These are phyloP conservation scores for Stagonosporopsis vannaccii DNA, from an alignment of 2,329 filamentous ascomycete species.

Conservation along the genomic window DNA sequence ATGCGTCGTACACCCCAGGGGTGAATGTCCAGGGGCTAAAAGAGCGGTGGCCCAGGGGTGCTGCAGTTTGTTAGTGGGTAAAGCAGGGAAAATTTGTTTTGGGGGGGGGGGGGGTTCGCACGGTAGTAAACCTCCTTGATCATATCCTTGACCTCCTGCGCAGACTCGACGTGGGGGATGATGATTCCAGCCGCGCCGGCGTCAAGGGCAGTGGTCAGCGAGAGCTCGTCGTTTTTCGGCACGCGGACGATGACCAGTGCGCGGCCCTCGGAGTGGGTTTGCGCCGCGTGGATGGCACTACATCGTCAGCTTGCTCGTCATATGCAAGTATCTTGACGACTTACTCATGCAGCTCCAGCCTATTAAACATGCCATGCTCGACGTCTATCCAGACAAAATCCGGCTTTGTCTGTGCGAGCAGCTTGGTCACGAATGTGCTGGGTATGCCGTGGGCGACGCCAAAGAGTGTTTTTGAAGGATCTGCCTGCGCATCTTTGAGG, in stretches of 20 bases:
- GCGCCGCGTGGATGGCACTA: slow-evolving; percentile 36
- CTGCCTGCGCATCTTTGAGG: slow-evolving; percentile 30
- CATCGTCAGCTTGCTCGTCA: not conserved
- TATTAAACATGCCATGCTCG: slow-evolving; percentile 39
- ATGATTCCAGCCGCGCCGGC: slow-evolving; percentile 35
- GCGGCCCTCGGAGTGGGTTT: slow-evolving; percentile 36
- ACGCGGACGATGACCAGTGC: slow-evolving; percentile 34
- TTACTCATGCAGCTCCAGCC: slow-evolving; percentile 36
- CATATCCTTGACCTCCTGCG: slow-evolving; percentile 34
- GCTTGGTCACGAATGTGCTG: slow-evolving; percentile 36
- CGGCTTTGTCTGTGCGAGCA: slow-evolving; percentile 35
- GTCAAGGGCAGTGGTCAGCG: slow-evolving; percentile 33
- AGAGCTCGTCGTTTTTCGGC: slow-evolving; percentile 35
- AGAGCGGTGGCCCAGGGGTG: slow-evolving; percentile 31
- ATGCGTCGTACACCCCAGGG: slow-evolving; percentile 24
- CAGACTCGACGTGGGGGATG: slow-evolving; percentile 33
- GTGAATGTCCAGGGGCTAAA: slow-evolving; percentile 39
- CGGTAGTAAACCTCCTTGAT: slow-evolving; percentile 35
- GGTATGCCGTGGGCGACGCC: slow-evolving; percentile 38
- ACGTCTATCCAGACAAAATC: slow-evolving; percentile 41
- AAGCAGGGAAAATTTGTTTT: too few relatives aligned
- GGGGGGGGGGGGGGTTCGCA: not conserved
- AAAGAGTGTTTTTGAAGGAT: slow-evolving; percentile 34
- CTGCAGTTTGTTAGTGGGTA: not conserved
- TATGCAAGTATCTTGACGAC: not conserved